These are phyloP conservation scores for Exophiala sideris DNA, from an alignment of 2,329 filamentous ascomycete species.

Conservation along the genomic window DNA sequence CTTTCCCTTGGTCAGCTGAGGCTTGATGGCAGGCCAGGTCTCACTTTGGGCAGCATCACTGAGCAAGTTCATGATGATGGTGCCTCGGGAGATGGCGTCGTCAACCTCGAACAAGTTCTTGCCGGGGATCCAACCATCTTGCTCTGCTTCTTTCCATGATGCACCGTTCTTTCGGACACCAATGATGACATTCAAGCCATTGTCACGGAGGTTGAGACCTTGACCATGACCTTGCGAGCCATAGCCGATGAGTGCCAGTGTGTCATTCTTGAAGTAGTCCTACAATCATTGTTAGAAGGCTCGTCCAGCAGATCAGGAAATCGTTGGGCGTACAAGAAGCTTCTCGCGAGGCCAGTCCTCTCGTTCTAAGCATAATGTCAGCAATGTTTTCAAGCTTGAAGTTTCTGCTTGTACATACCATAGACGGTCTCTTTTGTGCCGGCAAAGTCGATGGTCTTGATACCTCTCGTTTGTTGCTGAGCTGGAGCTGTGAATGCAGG, in stretches of 20 bases:
- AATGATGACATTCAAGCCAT: constrained; percentile 97
- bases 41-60: constrained; percentile 96
- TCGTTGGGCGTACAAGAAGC: constrained; percentile 69
- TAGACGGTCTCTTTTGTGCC: constrained; percentile 92
- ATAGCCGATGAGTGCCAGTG: constrained; percentile 97
- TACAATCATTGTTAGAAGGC: constrained; percentile 38
- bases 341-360: constrained; percentile 98
- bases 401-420: constrained; percentile 54
- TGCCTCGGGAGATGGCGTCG: constrained; percentile 88
- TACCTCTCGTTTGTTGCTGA: constrained; percentile 71
- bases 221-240: constrained; percentile 97
- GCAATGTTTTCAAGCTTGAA: not conserved
- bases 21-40: constrained; percentile 98
- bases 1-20: constrained; percentile 98
- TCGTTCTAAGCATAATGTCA: constrained; percentile 63
- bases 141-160: constrained; percentile 95
- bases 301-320: constrained; percentile 17
- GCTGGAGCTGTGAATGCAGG: constrained; percentile 48
- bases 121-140: constrained; percentile 97
- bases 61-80: constrained; percentile 99
- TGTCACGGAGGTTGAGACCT: constrained; percentile 99
- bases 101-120: constrained; percentile 99
- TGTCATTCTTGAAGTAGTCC: constrained; percentile 99
- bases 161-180: constrained; percentile 97
- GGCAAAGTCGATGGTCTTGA: constrained; percentile 99